These are phyloP conservation scores for Arabidopsis suecica DNA, from an alignment of 345 rosid genomes.

Conservation along the genomic window DNA sequence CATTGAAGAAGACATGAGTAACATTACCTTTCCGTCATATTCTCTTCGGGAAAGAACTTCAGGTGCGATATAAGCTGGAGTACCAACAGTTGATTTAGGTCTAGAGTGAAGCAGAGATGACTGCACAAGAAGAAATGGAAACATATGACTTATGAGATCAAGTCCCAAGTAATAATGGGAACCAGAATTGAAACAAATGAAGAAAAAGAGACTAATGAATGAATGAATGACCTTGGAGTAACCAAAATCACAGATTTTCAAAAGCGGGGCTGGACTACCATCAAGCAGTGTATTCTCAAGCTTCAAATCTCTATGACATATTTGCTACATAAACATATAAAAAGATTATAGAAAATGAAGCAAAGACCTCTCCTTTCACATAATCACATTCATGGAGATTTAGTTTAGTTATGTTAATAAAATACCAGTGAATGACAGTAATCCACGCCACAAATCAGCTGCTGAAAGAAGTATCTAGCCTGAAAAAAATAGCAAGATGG, in stretches of 20 bases:
- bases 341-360: conserved; percentile 5
- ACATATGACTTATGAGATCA: conserved; percentile 19
- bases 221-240: conserved; percentile 75
- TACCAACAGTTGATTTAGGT: conserved; percentile 94
- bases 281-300: conserved; percentile 89
- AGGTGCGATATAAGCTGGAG: conserved; percentile 94
- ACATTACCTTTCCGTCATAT: conserved; percentile 79
- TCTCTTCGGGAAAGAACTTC: conserved; percentile 89
- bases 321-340: conserved; percentile 62
- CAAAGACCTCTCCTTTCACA: background rate
- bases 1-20: conserved; percentile 23
- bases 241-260: conserved; percentile 94
- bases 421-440: conserved; percentile 83
- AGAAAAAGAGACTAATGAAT: background rate
- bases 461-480: conserved; percentile 97
- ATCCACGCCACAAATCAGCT: conserved; percentile 81
- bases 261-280: conserved; percentile 90
- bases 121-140: conserved; percentile 45
- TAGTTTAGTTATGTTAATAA: background rate
- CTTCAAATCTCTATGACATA: conserved; percentile 94
- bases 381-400: background rate
- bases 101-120: conserved; percentile 88
- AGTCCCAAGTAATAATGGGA: conserved; percentile 7
- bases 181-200: background rate
- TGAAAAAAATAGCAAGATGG: conserved; percentile 36